These are phyloP conservation scores for Magnusiomyces fungicola DNA, from an alignment of 1,139 yeast species.

Conservation along the genomic window DNA sequence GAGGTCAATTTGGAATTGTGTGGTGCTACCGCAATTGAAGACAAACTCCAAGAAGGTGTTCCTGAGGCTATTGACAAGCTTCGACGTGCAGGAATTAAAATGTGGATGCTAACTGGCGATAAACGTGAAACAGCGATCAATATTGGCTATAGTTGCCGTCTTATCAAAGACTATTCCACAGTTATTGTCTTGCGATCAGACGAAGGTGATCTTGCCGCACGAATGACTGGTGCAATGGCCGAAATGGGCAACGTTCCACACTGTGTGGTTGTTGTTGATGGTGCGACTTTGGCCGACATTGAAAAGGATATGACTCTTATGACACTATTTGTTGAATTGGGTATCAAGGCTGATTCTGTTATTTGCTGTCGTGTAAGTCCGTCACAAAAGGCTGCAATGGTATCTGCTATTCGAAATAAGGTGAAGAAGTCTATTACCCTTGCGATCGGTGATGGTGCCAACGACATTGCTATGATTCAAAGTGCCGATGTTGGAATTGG, in stretches of 20 bases:
- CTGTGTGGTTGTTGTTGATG: constrained; percentile 90
- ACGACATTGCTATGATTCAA: constrained; percentile 98
- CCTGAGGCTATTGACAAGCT: constrained; percentile 94
- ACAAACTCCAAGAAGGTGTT: constrained; percentile 94
- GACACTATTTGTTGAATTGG: constrained; percentile 72
- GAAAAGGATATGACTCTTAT: constrained; percentile 67
- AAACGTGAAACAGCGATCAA: constrained; percentile 98
- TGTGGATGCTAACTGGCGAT: constrained; percentile 98
- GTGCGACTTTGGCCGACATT: constrained; percentile 65
- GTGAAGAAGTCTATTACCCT: constrained; percentile 63
- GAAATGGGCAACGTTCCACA: constrained; percentile 74
- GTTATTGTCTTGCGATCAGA: constrained; percentile 67
- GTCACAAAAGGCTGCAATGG: constrained; percentile 84
- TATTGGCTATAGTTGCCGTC: constrained; percentile 89
- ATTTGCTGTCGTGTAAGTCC: constrained; percentile 94
- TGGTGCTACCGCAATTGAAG: constrained; percentile 98
- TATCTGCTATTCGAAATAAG: constrained; percentile 84
- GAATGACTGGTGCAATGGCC: constrained; percentile 51
- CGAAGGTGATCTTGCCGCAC: constrained; percentile 38
- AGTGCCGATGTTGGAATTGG: constrained; percentile 98
- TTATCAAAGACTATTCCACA: constrained; percentile 88
- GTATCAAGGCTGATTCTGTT: constrained; percentile 83
- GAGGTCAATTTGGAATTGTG: constrained; percentile 60
- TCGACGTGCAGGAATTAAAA: constrained; percentile 92
- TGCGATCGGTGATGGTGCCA: constrained; percentile 99